These are phyloP conservation scores for Cerioporus squamosus DNA, from an alignment of 1,284 basidiomycete genomes.

Conservation along the genomic window DNA sequence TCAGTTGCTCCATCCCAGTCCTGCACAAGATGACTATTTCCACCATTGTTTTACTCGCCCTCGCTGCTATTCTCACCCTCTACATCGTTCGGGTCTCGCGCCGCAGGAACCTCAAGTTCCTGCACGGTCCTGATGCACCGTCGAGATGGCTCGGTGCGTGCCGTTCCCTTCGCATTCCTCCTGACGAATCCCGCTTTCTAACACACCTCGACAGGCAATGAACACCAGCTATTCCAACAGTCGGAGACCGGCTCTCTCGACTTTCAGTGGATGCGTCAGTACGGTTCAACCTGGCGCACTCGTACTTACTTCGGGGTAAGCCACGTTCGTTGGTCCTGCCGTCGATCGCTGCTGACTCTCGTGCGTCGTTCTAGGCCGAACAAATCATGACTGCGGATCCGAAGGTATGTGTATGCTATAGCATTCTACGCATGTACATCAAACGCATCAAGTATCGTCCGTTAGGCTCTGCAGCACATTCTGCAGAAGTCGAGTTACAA, in stretches of 20 bases:
- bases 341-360: not conserved
- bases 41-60: too few relatives aligned
- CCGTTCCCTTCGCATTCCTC: too few relatives aligned
- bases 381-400: slow-evolving; percentile 19
- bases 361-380: not conserved
- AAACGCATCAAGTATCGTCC: not conserved
- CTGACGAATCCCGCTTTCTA: not conserved
- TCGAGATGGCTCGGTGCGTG: not conserved
- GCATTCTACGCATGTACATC: too few relatives aligned
- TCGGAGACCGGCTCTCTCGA: slow-evolving; percentile 26
- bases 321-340: not conserved
- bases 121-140: not conserved
- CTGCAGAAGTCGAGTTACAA: slow-evolving; percentile 32
- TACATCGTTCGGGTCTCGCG: not conserved
- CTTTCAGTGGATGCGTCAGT: slow-evolving; percentile 26
- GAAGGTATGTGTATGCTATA: slow-evolving; percentile 8
- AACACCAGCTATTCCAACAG: slow-evolving; percentile 21
- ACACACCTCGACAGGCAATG: slow-evolving; percentile 14
- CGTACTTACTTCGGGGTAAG: slow-evolving; percentile 22
- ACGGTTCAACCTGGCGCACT: slow-evolving; percentile 27
- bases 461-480: slow-evolving; percentile 32
- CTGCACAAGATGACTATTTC: too few relatives aligned
- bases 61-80: too few relatives aligned
- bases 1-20: too few relatives aligned
- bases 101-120: not conserved